Base-by-base conservation (phyloP, 2,329 filamentous ascomycete genomes). In the Scedosporium aurantiacum region DNA sequence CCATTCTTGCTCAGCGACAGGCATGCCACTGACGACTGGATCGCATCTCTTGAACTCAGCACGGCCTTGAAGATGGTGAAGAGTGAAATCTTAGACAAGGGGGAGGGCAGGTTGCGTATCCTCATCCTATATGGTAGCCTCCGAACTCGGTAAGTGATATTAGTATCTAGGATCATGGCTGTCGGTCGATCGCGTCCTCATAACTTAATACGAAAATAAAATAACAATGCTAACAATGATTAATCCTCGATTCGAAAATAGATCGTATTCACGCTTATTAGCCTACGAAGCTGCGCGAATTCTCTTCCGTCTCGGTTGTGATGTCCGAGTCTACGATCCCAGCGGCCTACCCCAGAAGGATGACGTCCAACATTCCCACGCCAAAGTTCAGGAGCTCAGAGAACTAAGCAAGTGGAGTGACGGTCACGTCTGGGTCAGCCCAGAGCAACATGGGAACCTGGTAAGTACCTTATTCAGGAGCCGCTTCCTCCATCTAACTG, bases 381-480 rank as follows among this genome's bases (percentile, higher is more conserved):
- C 76, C 0, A 85, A 85, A 63, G 84, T 88, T 0, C 82, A 83
- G 64, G 85, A 88, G 67, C 75, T 88, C 5, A 77, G 85, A 3
- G 75, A 79, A 6, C 74, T 88, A 1, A 84, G 81, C 64, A 73
- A 70, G 10, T 89, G 85, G 85, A 85, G 82, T 60, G 84, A 88
- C 66, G 85, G 84, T 0, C 85, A 88, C 66, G 66, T 88, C 16
- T 88, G 85, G 85, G 73, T 85, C 8, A 82, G 79, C 7, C 84
- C 84, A 0, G 85, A 88, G 67, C 85, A 88, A 70, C 85, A 88
- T 64, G 85, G 85, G 0, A 86, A 83, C 64, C 65, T 87, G 47
- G 81, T 82, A 61, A 62, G 66, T 47, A 21, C 6, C 6, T 37
- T 37, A 14, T 14, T 10, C 3, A 10, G 3, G 10, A 37, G 32